phyloP scores from a whole-genome alignment of 805 yeast species.

The Ogataea corticis region DNA sequence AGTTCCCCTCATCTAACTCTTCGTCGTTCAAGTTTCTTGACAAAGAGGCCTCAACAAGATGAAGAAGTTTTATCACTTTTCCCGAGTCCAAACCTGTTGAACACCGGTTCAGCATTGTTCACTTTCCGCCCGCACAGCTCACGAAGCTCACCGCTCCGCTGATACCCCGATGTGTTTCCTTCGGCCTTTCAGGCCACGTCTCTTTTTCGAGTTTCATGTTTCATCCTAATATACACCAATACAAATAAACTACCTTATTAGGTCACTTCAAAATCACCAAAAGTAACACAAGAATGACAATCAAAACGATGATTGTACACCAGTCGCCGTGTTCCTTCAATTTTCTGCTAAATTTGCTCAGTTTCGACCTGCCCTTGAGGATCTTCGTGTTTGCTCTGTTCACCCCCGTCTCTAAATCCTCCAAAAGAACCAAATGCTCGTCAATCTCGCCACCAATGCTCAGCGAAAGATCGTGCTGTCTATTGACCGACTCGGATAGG shows the following conservation, averaged over 20 bases:
- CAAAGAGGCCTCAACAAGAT: conserved; percentile 5
- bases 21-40: conserved; percentile 12
- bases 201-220: neutral
- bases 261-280: conserved; percentile 39
- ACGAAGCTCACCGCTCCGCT: neutral
- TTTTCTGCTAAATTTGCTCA: conserved; percentile 40
- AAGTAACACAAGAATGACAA: conserved; percentile 44
- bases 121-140: neutral
- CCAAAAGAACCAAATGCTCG: conserved; percentile 48
- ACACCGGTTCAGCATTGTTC: neutral
- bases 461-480: conserved; percentile 46
- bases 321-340: conserved; percentile 52
- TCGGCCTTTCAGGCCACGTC: neutral
- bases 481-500: conserved; percentile 43
- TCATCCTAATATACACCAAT: no score
- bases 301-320: conserved; percentile 44
- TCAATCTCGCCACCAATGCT: conserved; percentile 48
- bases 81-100: no score
- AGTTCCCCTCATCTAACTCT: conserved; percentile 16
- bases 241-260: neutral
- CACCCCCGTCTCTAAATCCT: conserved; percentile 50
- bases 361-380: conserved; percentile 40
- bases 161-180: neutral
- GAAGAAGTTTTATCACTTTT: no score
- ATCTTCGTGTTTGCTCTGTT: conserved; percentile 43